Base-by-base conservation (phyloP, 2,329 filamentous ascomycete genomes). In the Cladosporium sphaerospermum region DNA sequence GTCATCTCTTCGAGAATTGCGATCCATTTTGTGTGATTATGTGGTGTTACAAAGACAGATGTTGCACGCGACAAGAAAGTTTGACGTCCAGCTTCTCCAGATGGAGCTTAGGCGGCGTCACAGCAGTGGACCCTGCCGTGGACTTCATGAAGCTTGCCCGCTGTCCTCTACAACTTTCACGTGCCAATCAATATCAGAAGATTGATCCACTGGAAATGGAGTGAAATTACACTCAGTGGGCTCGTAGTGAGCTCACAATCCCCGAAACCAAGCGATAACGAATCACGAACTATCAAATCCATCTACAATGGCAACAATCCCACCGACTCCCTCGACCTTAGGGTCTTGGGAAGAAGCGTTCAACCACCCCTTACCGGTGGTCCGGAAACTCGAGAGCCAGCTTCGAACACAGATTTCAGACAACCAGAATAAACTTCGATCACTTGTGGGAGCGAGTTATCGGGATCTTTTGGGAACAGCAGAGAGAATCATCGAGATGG, bases 401-500 rank as follows among this genome's bases (percentile, higher is more conserved):
- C 75, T 86, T 54, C 82, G 81, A 52, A 73, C 74, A 56, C 79
- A 81, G 67, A 78, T 83, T 59, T 72, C 78, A 45, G 81, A 80
- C 61, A 85, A 85, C 69, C 79, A 78, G 64, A 80, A 83, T 69
- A 84, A 82, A 71, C 74, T 86, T 61, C 78, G 83, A 61, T 78
- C 79, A 59, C 76, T 86, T 53, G 83, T 86, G 57, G 83, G 83
- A 16, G 75, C 79, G 61, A 81, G 82, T 64, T 97, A 97, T 71
- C 87, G 92, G 61, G 89, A 93, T 63, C 82, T 97, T 8, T 82
- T 97, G 23, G 88, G 88, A 49, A 96, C 92, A 0, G 92, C 92
- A 52, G 91, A 96, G 71, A 85, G 85, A n/a, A 97, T 97, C 60
- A 86, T 96, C 52, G 80, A 84, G 56, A 96, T 97, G 89, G 86